Evolutionary conservation across 2,329 filamentous ascomycete species (phyloP).

Genomic region (Exophiala oligosperma): DNA sequence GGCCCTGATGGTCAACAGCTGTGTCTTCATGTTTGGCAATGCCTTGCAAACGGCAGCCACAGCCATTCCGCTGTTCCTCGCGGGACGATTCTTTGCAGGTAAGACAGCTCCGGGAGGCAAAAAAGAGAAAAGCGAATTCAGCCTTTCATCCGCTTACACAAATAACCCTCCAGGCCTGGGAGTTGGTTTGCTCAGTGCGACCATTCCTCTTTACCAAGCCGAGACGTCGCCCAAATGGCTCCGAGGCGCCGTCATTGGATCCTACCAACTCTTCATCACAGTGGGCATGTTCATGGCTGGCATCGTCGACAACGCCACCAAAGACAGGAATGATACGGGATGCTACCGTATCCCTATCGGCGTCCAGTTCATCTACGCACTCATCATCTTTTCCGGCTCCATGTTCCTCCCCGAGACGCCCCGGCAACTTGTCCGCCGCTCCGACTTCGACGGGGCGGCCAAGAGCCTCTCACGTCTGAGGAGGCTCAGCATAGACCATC

Average conservation of each 20-base stretch:
- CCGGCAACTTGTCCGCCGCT: no score
- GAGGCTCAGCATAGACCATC: no score
- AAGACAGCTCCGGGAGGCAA: constrained; percentile 14
- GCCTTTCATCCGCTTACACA: no score
- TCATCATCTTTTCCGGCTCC: no score
- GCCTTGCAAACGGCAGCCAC: constrained; percentile 62
- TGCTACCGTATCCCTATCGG: no score
- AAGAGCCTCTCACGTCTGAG: no score
- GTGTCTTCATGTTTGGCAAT: constrained; percentile 68
- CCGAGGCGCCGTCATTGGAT: neutral
- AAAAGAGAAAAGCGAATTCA: no score
- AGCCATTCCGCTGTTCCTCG: constrained; percentile 72
- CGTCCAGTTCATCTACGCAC: no score
- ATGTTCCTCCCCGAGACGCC: no score
- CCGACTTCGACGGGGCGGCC: no score
- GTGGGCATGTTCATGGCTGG: neutral
- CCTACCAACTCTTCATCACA: constrained; percentile 71
- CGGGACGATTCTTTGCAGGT: constrained; percentile 79
- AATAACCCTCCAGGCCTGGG: constrained; percentile 49
- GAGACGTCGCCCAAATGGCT: neutral
- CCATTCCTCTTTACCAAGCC: neutral
- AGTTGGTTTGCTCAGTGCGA: constrained; percentile 66
- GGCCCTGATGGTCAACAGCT: constrained; percentile 65
- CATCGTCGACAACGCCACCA: no score
- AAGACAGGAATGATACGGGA: no score